Base-by-base conservation (phyloP, 345 rosid genomes). In the Anastatica hierochuntica region DNA sequence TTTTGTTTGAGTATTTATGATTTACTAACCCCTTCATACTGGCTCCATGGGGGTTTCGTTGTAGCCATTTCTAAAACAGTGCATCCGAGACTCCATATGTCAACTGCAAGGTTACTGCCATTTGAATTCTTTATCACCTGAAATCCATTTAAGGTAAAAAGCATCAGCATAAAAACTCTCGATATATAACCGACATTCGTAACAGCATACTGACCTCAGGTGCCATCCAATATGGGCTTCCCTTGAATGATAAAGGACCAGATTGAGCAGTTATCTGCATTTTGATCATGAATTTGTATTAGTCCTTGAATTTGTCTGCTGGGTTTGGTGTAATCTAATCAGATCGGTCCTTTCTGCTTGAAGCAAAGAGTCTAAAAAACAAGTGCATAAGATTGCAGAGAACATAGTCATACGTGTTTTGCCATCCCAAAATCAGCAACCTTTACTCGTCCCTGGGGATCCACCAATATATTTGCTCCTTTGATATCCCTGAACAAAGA, bases 211-310 rank as follows among this genome's bases (percentile, higher is more conserved):
- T 37, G 49, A 79, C 95, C 90, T 85, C 95, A 36, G 95, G 95
- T 62, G 95, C 95, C 95, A 85, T 85, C 95, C 95, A 85, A 67
- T 82, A 82, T 18, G 95, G 95, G 70, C 95, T 85, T 62, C 95
- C 95, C 68, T 75, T 85, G 71, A 85, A 75, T 14, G 95, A 85
- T 14, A 85, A 65, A 3, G 83, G 87, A 56, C 84, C 84, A 34
- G 90, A 85, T 62, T 79, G 86, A 37, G 87, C 87, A 41, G 81
- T 75, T n/a, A 85, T 85, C 95, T 85, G 87, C 74, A 55, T 49
- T 54, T 58, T 19, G 16, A 68, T 42, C 60, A 60, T 40, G 44
- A 36, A 40, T 49, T 49, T 23, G 41, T 18, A 53, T 76, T 60
- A 71, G 56, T 37, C 23, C 11, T 18, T n/a, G 31, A 43, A 43